phyloP scores from a whole-genome alignment of 306 rosid species.

The Rosa chinensis region DNA sequence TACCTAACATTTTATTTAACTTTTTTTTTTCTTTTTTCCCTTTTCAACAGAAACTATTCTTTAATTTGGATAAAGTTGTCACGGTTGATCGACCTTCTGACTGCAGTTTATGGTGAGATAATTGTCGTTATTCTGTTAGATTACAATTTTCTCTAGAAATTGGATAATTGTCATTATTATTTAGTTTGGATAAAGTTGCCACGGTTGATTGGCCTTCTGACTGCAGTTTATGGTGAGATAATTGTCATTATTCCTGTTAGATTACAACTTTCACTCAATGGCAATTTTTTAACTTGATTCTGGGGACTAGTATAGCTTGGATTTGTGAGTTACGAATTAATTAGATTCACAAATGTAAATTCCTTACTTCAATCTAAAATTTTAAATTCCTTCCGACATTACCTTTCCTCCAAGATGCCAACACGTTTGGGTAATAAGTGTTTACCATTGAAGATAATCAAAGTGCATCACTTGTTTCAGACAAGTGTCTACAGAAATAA shows the following conservation, averaged over 20 bases:
- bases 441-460: background rate
- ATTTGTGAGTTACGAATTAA: background rate
- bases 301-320: background rate
- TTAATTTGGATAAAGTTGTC: slow-evolving; percentile 72
- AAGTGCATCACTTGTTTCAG: too few relatives aligned
- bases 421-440: too few relatives aligned
- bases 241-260: background rate
- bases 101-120: slow-evolving; percentile 74
- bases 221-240: slow-evolving; percentile 68
- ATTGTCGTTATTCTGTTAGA: background rate
- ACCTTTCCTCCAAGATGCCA: too few relatives aligned
- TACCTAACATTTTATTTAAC: background rate
- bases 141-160: background rate
- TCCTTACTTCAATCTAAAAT: too few relatives aligned
- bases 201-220: slow-evolving; percentile 65
- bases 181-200: slow-evolving; percentile 70
- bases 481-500: background rate
- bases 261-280: background rate
- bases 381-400: too few relatives aligned
- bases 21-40: background rate
- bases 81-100: slow-evolving; percentile 68
- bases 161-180: slow-evolving; percentile 36
- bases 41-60: slow-evolving; percentile 70
- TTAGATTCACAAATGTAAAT: too few relatives aligned
- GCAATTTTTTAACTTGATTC: background rate